Percentiles rank a stretch among this genome's conserved stretches.
Evolutionary conservation across 108 stramenopile species (phyloP).

Genomic region (Skeletonema menzelii): DNA sequence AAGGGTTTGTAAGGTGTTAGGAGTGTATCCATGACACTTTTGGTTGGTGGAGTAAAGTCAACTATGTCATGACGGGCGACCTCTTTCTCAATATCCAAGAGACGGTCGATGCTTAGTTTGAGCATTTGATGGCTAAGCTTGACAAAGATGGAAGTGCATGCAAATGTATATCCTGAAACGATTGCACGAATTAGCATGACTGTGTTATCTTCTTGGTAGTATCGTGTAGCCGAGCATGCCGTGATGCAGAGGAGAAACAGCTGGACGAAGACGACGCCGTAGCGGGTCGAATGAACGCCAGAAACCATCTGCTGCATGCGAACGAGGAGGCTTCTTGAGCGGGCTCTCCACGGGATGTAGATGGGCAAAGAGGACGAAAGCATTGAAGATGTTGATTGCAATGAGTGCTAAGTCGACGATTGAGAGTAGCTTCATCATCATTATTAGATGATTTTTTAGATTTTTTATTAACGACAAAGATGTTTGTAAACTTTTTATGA

Average conservation of each 20-base stretch:
- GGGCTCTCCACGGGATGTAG: conserved; percentile 31
- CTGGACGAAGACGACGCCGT: background rate
- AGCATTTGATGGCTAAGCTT: conserved; percentile 10
- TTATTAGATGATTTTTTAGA: no score
- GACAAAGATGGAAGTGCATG: conserved; percentile 4
- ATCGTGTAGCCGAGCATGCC: background rate
- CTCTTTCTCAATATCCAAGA: conserved; percentile 5
- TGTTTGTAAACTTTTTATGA: no score
- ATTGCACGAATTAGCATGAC: background rate
- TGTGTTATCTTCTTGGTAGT: background rate
- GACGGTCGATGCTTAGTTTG: conserved; percentile 4
- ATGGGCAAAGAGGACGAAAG: conserved; percentile 4
- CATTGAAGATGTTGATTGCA: conserved; percentile 16
- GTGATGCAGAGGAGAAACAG: background rate
- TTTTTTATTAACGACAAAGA: no score
- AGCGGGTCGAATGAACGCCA: background rate
- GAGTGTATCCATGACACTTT: conserved; percentile 7
- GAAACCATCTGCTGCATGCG: conserved; percentile 1
- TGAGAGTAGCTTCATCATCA: no score
- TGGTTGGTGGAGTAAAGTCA: conserved; percentile 2
- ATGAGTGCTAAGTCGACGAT: background rate
- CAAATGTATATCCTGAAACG: conserved; percentile 1
- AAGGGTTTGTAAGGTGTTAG: conserved; percentile 9
- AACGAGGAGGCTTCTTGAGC: conserved; percentile 15
- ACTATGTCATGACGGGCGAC: conserved; percentile 6